Base-by-base conservation (phyloP, 2,329 filamentous ascomycete genomes). In the Tolypocladium paradoxum region DNA sequence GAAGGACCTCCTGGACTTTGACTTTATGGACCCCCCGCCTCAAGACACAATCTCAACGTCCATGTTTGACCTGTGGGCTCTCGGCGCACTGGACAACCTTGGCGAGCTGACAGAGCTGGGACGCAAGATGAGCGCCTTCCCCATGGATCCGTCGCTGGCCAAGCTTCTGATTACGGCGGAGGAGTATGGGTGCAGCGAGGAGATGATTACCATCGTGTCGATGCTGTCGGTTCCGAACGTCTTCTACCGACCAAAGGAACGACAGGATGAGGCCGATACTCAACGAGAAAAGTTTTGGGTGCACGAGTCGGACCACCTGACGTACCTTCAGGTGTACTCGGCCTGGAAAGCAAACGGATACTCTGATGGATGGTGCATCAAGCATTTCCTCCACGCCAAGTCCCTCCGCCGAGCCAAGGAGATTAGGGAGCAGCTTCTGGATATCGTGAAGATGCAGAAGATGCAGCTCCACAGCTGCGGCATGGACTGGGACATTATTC, bases 271-370 rank as follows among this genome's bases (percentile, higher is more conserved):
- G 73, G 93, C 92, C 6, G 93, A 99, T 64, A 85, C 91, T 0
- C 91, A 93, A 35, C 84, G 92, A 31, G 93, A 99, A 68, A 97
- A 97, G 69, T 99, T 99, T 70, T 97, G 96, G 72, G 93, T 99
- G 8, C 90, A 93, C 31, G 93, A 99, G 70, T 96, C 90, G 2
- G 93, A 99, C 67, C 93, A 99, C 67, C 76, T 99, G 40, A 99
- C 93, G 0, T 87, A 96, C 45, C 81, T 99, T 3, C 91, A 97
- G 64, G 93, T 99, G 1, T 99, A 95, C 71, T 86, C 85, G 8
- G 92, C 96, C 65, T 99, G 93, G 93, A 90, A 88, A 69, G 78
- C 87, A 49, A 96, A 99, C 66, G 88, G 90, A 2, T 86, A 84
- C 69, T 90, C 85, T 2, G 93, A 99, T 67, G 83, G 83, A 31